Base-by-base conservation (phyloP, 495 filamentous ascomycete species). In the Antarctomyces pellizariae region DNA sequence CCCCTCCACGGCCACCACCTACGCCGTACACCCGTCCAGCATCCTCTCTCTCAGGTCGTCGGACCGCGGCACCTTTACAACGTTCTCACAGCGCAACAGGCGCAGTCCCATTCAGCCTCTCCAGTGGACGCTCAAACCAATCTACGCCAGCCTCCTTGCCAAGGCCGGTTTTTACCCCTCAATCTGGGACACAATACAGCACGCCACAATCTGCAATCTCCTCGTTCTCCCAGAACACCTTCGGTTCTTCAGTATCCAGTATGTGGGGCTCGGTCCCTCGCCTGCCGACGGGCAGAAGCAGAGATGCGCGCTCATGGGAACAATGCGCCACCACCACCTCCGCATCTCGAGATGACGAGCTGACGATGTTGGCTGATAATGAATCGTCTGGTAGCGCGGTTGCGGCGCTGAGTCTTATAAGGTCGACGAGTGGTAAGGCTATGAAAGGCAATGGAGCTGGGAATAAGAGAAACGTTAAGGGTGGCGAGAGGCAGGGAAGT, bases 271-370 rank as follows among this genome's bases (percentile, higher is more conserved):
- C 37, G 18, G 18, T 44, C 10, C 55, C 51, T 3, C 47, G 48
- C 5, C 33, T 63, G 3, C 38, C 43, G 4, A 49, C 66, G 33
- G 79, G 82, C 15, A 63, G 80, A 20, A 86, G 78, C 22, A 62
- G 77, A 18, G 75, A 90, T 45, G 68, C 76, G 9, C 65, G 75
- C 16, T 73, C 69, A 17, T 91, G 82, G 82, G 74, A 86, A 44
- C 73, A 72, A 33, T 71, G 67, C 49, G 75, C 71, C 42, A 75
- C 78, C 38, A 62, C 60, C 5, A 69, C 77, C 31, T 69, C 64
- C 28, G 62, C 68, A 40, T n/a, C n/a, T n/a, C n/a, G n/a, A n/a
- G n/a, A n/a, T n/a, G 70, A 73, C 43, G 65, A 72, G 22, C 46
- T 90, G 22, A 75, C 66, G 5, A 62, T 59, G 3, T 71, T 73